These are phyloP conservation scores for Trichoderma sp. DNA, from an alignment of 2,329 filamentous ascomycete genomes.

Conservation along the genomic window DNA sequence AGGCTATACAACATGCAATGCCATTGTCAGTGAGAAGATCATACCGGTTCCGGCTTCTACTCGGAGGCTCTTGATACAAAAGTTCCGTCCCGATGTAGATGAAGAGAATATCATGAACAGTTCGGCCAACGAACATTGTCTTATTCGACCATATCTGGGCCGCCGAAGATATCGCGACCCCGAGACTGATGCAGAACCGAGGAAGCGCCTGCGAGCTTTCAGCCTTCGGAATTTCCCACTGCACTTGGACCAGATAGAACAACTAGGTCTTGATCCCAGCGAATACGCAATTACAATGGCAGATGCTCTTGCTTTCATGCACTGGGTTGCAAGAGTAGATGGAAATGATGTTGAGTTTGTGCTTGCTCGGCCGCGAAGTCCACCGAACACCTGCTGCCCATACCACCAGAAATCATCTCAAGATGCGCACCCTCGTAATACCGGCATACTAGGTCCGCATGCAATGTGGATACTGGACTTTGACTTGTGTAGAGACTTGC, in stretches of 20 bases:
- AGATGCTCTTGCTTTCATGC: conserved; percentile 53
- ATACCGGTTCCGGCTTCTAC: conserved; percentile 29
- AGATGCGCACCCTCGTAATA: background rate
- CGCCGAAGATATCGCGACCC: conserved; percentile 33
- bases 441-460: conserved; percentile 40
- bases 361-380: conserved; percentile 40
- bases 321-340: conserved; percentile 54
- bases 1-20: conserved; percentile 34
- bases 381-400: background rate
- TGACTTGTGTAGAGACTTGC: conserved; percentile 42
- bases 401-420: background rate
- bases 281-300: conserved; percentile 53
- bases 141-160: conserved; percentile 56
- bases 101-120: conserved; percentile 31
- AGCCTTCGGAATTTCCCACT: conserved; percentile 55
- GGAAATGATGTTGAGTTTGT: conserved; percentile 62
- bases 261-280: conserved; percentile 41
- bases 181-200: background rate
- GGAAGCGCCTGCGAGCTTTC: conserved; percentile 35
- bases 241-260: conserved; percentile 54
- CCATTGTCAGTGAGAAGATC: conserved; percentile 40
- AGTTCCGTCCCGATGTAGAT: conserved; percentile 30
- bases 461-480: conserved; percentile 54
- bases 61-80: conserved; percentile 32
- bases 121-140: conserved; percentile 49